A percentile compares a stretch with the other conserved stretches of the same genome.
Evolutionary conservation across 768 basidiomycete genomes (phyloP).

Genomic region (Russula olivacea): DNA sequence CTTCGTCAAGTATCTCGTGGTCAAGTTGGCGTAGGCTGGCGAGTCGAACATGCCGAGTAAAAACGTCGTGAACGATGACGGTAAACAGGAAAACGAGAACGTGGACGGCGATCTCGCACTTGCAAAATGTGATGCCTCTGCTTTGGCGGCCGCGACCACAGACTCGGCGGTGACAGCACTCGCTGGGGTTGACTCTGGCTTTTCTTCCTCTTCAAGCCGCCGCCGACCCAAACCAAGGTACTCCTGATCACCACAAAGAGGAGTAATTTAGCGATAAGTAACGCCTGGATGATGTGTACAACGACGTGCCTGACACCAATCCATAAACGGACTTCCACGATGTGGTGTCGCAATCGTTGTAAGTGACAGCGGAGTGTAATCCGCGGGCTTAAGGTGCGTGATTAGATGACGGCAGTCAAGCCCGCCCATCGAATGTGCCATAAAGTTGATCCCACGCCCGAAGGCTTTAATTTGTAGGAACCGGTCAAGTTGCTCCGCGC

Average conservation of each 20-base stretch:
- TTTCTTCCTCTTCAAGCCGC: neutral
- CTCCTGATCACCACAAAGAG: slow-evolving; percentile 41
- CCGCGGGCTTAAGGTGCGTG: slow-evolving; percentile 70
- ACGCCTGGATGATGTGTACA: neutral
- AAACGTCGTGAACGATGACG: slow-evolving; percentile 80
- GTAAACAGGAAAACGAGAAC: slow-evolving; percentile 57
- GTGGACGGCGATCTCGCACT: slow-evolving; percentile 20
- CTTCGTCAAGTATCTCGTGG: slow-evolving; percentile 70
- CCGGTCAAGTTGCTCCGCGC: slow-evolving; percentile 69
- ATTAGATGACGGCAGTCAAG: slow-evolving; percentile 93
- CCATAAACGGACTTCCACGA: slow-evolving; percentile 97
- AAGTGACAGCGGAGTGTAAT: slow-evolving; percentile 81
- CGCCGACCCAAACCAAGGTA: slow-evolving; percentile 80
- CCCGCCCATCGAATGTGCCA: slow-evolving; percentile 98
- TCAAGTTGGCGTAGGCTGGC: slow-evolving; percentile 93
- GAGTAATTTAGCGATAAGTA: neutral
- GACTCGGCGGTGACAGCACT: neutral
- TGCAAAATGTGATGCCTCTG: neutral
- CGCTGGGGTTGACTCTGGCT: neutral
- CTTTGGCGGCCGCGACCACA: neutral
- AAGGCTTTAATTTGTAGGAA: slow-evolving; percentile 59
- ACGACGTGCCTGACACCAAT: slow-evolving; percentile 83
- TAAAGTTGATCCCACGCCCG: slow-evolving; percentile 82
- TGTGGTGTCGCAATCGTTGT: slow-evolving; percentile 92
- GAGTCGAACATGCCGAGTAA: slow-evolving; percentile 88